phyloP scores from a whole-genome alignment of 495 filamentous ascomycete species.

The Sphaerosporella brunnea region DNA sequence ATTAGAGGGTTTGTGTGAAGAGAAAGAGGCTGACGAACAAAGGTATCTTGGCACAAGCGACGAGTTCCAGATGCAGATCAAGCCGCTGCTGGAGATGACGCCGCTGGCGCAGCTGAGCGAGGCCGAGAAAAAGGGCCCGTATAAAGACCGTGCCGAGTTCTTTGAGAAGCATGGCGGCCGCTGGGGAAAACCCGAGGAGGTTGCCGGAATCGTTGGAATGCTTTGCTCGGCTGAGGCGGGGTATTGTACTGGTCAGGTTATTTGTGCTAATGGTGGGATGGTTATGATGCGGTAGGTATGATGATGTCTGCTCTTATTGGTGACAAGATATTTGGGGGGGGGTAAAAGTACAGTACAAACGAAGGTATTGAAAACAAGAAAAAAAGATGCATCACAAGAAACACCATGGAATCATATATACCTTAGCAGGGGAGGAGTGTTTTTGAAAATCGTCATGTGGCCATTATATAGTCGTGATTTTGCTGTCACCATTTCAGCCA shows the following conservation, averaged over 20 bases:
- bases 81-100: conserved; percentile 45
- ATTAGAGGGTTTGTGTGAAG: conserved; percentile 12
- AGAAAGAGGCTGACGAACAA: neutral
- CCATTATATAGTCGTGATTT: no score
- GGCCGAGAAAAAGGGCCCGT: conserved; percentile 38
- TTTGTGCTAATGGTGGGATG: conserved; percentile 81
- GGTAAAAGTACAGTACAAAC: no score
- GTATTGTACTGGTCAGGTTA: conserved; percentile 72
- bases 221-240: conserved; percentile 51
- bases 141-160: conserved; percentile 41
- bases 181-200: conserved; percentile 53
- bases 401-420: no score
- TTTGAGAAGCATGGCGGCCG: conserved; percentile 47
- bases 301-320: no score
- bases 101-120: conserved; percentile 38
- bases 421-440: no score
- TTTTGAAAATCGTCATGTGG: no score
- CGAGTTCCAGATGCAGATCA: conserved; percentile 38
- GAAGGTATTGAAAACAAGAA: no score
- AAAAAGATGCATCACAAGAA: no score
- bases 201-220: conserved; percentile 76
- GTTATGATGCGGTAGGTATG: neutral
- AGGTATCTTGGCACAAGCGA: neutral
- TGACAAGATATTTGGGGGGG: no score
- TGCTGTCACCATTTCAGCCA: no score